Conservation (phyloP, 2,329 filamentous ascomycete genomes). For the Sarocladiaceae sp. region DNA sequence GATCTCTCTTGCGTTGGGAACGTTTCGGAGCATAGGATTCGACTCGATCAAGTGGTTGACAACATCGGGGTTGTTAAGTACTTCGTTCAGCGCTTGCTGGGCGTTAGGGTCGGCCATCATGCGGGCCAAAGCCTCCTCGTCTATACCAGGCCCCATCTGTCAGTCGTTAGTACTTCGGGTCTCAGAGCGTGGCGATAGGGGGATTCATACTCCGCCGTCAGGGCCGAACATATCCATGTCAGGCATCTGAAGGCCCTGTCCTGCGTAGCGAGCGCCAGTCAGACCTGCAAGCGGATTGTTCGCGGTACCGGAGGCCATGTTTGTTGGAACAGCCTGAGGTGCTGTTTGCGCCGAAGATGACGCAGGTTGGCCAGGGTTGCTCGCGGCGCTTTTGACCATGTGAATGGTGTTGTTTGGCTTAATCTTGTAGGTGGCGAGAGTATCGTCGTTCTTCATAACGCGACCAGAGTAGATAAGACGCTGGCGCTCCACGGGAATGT, state of each 20-base stretch:
- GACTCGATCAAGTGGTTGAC: constrained; percentile 92
- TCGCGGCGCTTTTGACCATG: constrained; percentile 92
- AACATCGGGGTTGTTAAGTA: constrained; percentile 90
- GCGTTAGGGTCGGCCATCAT: constrained; percentile 89
- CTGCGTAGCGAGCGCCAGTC: constrained; percentile 90
- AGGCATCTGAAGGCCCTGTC: constrained; percentile 77
- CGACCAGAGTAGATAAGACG: constrained; percentile 96
- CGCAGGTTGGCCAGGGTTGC: constrained; percentile 57
- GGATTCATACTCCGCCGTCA: constrained; percentile 77
- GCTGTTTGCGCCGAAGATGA: constrained; percentile 36
- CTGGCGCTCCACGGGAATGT: constrained; percentile 83
- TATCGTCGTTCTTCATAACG: constrained; percentile 92
- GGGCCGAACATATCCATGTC: constrained; percentile 87
- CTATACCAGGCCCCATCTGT: constrained; percentile 85
- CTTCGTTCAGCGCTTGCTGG: constrained; percentile 85
- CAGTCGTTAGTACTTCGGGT: constrained; percentile 17
- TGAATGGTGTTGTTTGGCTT: constrained; percentile 95
- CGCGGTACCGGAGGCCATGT: constrained; percentile 77
- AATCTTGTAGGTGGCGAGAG: constrained; percentile 83
- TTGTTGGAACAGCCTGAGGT: constrained; percentile 54
- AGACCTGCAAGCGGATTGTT: constrained; percentile 88
- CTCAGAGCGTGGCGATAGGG: not conserved
- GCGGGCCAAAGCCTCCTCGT: constrained; percentile 73
- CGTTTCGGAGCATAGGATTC: constrained; percentile 75
- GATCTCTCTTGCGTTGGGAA: constrained; percentile 76